Base-by-base conservation (phyloP, 768 basidiomycete species). In the Suillus paluster region DNA sequence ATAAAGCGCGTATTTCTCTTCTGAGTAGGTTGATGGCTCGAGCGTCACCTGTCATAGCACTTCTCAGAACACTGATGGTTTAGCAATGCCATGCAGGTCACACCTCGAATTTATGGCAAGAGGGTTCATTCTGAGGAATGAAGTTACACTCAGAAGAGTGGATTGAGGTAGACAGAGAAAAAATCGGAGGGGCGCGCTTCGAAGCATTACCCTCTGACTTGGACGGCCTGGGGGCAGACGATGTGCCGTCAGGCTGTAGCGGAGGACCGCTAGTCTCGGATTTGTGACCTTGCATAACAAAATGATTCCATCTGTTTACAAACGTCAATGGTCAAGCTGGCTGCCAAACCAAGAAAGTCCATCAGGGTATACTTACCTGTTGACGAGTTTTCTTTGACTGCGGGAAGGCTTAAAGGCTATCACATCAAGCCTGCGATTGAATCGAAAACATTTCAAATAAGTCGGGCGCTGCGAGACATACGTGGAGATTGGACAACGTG, bases 1-100 rank as follows among this genome's bases (percentile, higher is more conserved):
- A 70, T 83, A 98, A 19, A 99, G 81, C 7, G 77, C 79, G 71
- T 85, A 97, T 70, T 97, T 97, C 77, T 98, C 95, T 3, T 81
- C 70, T 0, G 89, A 90, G 69, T 80, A 95, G 15, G 86, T 84
- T 2, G 95, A 85, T 5, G 86, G 88, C 68, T 95, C 94, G 8
- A 97, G 76, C 2, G 78, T 83, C 19, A 90, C 86, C 94, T 96
- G 59, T 19, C 23, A 42, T 59, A 33, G 34, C 21, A 48, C 41
- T 36, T 59, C 15, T 27, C 36, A n/a, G 12, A 44, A 41, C 23
- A 58, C 14, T 11, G 33, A 9, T 25, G 7, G 38, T 15, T 21
- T 23, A 44, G 30, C 6, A 25, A 27, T 15, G 41, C 50, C 42
- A 42, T 38, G 42, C 25, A 30, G 4, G 62, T 52, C 75, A 23